A percentile compares a stretch with the other conserved stretches of the same genome.
These are phyloP conservation scores for Diplodia sapinea DNA, from an alignment of 2,329 filamentous ascomycete species.

Conservation along the genomic window DNA sequence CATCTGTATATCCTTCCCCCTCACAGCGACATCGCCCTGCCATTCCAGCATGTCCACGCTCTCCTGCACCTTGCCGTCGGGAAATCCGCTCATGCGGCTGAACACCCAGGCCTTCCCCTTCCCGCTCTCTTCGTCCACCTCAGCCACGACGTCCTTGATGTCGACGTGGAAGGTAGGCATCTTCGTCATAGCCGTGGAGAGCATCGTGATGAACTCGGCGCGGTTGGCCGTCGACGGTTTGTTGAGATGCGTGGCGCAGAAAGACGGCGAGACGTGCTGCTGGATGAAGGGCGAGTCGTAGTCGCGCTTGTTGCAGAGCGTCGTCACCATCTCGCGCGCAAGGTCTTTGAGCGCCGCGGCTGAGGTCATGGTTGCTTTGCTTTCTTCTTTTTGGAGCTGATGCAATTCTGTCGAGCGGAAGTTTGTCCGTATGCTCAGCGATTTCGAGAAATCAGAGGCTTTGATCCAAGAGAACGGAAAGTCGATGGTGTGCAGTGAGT, in stretches of 20 bases:
- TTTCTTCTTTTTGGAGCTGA: neutral
- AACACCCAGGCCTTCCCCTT: constrained; percentile 10
- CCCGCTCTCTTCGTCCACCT: constrained; percentile 1
- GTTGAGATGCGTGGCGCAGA: neutral
- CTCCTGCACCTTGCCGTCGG: constrained; percentile 2
- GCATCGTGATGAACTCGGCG: neutral
- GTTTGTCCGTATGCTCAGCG: neutral
- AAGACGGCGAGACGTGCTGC: neutral
- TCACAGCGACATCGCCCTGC: constrained; percentile 9
- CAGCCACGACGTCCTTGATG: neutral
- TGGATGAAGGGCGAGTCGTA: constrained; percentile 12
- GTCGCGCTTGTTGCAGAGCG: constrained; percentile 8
- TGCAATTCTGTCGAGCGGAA: neutral
- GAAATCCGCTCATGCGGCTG: constrained; percentile 13
- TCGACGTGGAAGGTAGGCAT: constrained; percentile 8
- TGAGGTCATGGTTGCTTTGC: neutral
- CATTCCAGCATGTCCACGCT: constrained; percentile 25
- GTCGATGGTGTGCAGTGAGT: neutral
- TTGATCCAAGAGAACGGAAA: no score
- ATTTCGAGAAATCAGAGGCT: neutral
- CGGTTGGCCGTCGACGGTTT: neutral
- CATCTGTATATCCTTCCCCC: constrained; percentile 19
- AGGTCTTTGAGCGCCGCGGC: neutral
- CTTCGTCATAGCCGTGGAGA: neutral
- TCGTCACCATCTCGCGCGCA: constrained; percentile 14